These are phyloP conservation scores for Hortiboletus campestris DNA, from an alignment of 768 basidiomycete species.

Conservation along the genomic window DNA sequence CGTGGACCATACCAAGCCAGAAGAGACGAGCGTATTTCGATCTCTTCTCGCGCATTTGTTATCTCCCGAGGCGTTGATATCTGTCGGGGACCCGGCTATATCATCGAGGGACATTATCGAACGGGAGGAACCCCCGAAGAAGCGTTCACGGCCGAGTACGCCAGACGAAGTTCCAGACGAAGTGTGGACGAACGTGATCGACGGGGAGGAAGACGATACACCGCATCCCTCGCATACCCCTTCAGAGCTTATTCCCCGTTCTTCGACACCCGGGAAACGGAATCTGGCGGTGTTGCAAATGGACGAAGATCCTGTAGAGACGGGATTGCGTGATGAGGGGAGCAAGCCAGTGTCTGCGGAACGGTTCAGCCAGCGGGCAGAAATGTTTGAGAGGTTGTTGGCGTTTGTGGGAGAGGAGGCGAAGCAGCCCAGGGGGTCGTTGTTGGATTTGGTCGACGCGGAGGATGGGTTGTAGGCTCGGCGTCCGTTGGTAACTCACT, in stretches of 20 bases:
- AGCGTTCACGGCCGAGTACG: constrained; percentile 44
- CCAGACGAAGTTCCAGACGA: constrained; percentile 43
- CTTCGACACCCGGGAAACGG: constrained; percentile 15
- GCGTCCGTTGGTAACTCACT: no score
- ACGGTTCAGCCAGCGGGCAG: constrained; percentile 61
- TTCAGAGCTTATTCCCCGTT: constrained; percentile 1
- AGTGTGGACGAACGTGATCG: constrained; percentile 42
- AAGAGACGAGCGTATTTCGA: constrained; percentile 63
- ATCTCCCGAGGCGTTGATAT: constrained; percentile 29
- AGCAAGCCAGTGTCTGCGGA: constrained; percentile 39
- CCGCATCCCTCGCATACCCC: neutral
- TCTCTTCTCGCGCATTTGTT: constrained; percentile 65
- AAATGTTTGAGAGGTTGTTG: constrained; percentile 68
- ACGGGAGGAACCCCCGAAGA: constrained; percentile 38
- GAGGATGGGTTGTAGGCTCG: constrained; percentile 21
- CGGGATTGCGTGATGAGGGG: constrained; percentile 26
- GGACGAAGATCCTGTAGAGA: constrained; percentile 32
- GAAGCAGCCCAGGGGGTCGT: constrained; percentile 64
- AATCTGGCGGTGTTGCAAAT: constrained; percentile 21
- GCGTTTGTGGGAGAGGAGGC: constrained; percentile 58
- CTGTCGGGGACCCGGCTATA: neutral
- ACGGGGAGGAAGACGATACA: constrained; percentile 27
- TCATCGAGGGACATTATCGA: constrained; percentile 16
- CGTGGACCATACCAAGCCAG: constrained; percentile 63
- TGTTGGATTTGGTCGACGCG: constrained; percentile 60